These are phyloP conservation scores for Phytophthora vignae DNA, from an alignment of 352 stramenopile genomes.

Conservation along the genomic window DNA sequence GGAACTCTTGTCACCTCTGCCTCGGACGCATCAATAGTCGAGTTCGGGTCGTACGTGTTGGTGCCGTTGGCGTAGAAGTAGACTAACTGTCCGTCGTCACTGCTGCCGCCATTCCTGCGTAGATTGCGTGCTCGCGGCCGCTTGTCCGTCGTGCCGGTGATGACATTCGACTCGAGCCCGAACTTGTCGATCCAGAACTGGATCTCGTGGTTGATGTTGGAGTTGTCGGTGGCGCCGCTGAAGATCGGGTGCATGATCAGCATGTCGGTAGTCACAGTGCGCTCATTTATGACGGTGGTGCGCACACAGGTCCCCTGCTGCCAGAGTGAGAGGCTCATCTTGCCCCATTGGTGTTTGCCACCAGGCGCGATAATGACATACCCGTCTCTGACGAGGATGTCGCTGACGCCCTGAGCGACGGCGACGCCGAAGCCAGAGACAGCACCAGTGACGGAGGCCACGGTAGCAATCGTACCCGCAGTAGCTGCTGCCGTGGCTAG, in stretches of 20 bases:
- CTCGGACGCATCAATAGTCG: too few species aligned
- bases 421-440: slow-evolving; percentile 46
- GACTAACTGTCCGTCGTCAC: slow-evolving; percentile 12
- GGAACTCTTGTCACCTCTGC: too few species aligned
- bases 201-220: slow-evolving; percentile 54
- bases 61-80: slow-evolving; percentile 47
- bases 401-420: slow-evolving; percentile 44
- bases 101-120: not conserved
- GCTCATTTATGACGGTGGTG: slow-evolving; percentile 49
- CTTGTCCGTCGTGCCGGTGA: not conserved
- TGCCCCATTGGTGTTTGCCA: slow-evolving; percentile 42
- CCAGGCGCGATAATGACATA: slow-evolving; percentile 45
- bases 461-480: slow-evolving; percentile 23
- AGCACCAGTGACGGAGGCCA: slow-evolving; percentile 29
- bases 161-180: slow-evolving; percentile 21
- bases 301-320: slow-evolving; percentile 55
- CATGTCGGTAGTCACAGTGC: slow-evolving; percentile 45
- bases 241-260: slow-evolving; percentile 68
- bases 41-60: slow-evolving; percentile 31
- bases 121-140: slow-evolving; percentile 16
- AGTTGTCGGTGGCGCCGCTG: slow-evolving; percentile 51
- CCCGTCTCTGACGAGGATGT: slow-evolving; percentile 42
- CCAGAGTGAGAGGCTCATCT: slow-evolving; percentile 58
- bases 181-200: slow-evolving; percentile 62
- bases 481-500: slow-evolving; percentile 29